Percentiles rank a stretch among this genome's conserved stretches.
Conservation (phyloP, 2,329 filamentous ascomycete species). For the Colletotrichum sp. region DNA sequence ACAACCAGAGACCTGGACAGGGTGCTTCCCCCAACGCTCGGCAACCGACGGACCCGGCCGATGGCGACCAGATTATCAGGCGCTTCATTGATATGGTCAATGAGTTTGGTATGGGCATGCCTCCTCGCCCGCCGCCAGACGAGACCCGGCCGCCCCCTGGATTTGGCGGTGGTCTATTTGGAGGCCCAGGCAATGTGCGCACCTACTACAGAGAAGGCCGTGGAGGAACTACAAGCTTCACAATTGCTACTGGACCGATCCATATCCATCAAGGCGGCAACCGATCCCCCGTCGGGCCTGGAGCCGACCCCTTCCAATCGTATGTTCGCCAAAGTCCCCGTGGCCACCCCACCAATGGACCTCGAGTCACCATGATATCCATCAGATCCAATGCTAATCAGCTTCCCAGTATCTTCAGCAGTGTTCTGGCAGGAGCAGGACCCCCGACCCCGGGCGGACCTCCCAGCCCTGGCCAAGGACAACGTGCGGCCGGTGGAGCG, state of each 20-base stretch:
- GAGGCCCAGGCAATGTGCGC: slow-evolving; percentile 36
- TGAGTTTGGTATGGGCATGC: slow-evolving; percentile 32
- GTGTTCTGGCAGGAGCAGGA: slow-evolving; percentile 45
- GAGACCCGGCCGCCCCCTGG: slow-evolving; percentile 22
- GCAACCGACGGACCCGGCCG: slow-evolving; percentile 25
- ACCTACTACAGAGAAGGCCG: slow-evolving; percentile 41
- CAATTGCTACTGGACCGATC: slow-evolving; percentile 47
- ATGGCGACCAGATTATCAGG: slow-evolving; percentile 41
- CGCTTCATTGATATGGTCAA: slow-evolving; percentile 52
- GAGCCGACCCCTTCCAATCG: slow-evolving; percentile 52
- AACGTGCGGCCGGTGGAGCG: slow-evolving; percentile 3
- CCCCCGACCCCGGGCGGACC: slow-evolving; percentile 34
- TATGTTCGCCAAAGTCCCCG: slow-evolving; percentile 35
- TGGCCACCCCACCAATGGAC: slow-evolving; percentile 5
- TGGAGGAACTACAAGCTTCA: slow-evolving; percentile 52
- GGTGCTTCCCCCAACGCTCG: not conserved
- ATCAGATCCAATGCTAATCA: slow-evolving; percentile 35
- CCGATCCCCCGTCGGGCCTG: slow-evolving; percentile 7
- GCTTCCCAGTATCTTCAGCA: slow-evolving; percentile 48
- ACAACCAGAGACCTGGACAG: slow-evolving; percentile 9
- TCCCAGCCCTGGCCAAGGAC: slow-evolving; percentile 3
- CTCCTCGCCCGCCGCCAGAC: not conserved
- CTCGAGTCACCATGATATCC: slow-evolving; percentile 19
- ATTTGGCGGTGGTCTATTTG: slow-evolving; percentile 23
- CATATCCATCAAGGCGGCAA: slow-evolving; percentile 23